phyloP scores from a whole-genome alignment of 202 grass and related monocot genomes.

The Elaeis oleifera region DNA sequence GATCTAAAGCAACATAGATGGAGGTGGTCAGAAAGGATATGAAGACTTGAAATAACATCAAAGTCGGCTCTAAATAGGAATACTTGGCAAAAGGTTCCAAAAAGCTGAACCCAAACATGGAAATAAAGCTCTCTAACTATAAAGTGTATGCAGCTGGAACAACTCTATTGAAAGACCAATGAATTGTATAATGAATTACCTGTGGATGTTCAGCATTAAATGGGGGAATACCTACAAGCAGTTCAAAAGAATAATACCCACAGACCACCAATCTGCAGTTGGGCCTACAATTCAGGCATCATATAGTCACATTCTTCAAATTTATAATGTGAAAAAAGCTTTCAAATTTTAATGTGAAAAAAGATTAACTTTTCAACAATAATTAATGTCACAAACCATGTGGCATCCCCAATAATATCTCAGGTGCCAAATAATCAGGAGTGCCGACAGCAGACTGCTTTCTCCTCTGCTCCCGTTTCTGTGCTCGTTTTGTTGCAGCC shows the following conservation, averaged over 20 bases:
- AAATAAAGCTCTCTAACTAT: no score
- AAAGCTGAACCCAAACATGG: no score
- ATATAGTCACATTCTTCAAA: slow-evolving; percentile 2
- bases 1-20: no score
- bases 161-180: not conserved
- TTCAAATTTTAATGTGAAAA: not conserved
- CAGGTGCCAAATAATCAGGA: slow-evolving; percentile 92
- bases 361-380: not conserved
- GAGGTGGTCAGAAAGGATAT: no score
- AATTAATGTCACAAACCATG: slow-evolving; percentile 44
- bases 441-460: slow-evolving; percentile 88
- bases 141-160: not conserved
- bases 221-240: slow-evolving; percentile 88
- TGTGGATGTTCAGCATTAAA: slow-evolving; percentile 97
- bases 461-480: slow-evolving; percentile 65
- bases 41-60: no score
- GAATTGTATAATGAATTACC: slow-evolving; percentile 29
- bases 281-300: slow-evolving; percentile 36
- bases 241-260: slow-evolving; percentile 92
- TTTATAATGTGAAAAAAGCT: not conserved
- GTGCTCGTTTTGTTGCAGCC: slow-evolving; percentile 50
- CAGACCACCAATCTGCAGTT: slow-evolving; percentile 95
- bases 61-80: no score
- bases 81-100: no score
- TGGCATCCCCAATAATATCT: slow-evolving; percentile 86